A percentile compares a stretch with the other conserved stretches of the same genome.
These are phyloP conservation scores for Chlamydomonas sphaeroides DNA, from an alignment of 139 green algal genomes.

Conservation along the genomic window DNA sequence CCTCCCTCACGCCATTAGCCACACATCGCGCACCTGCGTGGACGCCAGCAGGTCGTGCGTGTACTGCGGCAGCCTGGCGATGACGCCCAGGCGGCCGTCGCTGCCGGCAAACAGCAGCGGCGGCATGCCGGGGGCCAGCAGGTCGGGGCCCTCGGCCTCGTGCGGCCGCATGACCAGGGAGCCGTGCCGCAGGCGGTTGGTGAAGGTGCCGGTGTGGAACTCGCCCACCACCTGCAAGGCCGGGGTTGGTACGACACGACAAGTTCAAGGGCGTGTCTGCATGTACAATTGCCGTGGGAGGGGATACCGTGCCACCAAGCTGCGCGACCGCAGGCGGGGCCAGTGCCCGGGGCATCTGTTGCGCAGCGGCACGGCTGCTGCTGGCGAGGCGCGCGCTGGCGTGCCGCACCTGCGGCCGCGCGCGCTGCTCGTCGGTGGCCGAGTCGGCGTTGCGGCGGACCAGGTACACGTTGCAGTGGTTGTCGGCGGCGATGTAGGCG, in stretches of 20 bases:
- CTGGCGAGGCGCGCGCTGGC: too few species aligned
- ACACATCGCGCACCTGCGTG: slow-evolving; percentile 79
- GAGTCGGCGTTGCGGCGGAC: slow-evolving; percentile 82
- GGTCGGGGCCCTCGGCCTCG: slow-evolving; percentile 73
- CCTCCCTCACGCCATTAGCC: slow-evolving; percentile 81
- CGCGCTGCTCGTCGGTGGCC: slow-evolving; percentile 88
- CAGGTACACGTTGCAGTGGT: slow-evolving; percentile 90
- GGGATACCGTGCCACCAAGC: too few species aligned
- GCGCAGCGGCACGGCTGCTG: too few species aligned
- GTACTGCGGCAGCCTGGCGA: slow-evolving; percentile 80
- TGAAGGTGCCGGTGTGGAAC: slow-evolving; percentile 93
- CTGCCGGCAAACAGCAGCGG: slow-evolving; percentile 90
- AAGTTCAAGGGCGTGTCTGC: too few species aligned
- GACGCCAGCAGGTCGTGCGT: slow-evolving; percentile 75
- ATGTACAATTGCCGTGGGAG: too few species aligned
- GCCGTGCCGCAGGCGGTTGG: slow-evolving; percentile 93
- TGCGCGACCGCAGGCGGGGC: too few species aligned
- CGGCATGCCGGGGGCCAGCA: slow-evolving; percentile 86
- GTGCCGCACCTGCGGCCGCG: slow-evolving; percentile 79
- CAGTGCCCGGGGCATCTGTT: too few species aligned
- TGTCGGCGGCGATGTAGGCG: slow-evolving; percentile 82
- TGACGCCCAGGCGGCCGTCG: slow-evolving; percentile 90
- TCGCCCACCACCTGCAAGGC: slow-evolving; percentile 87
- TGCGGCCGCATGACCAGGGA: slow-evolving; percentile 96
- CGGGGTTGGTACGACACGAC: too few species aligned